phyloP scores from a whole-genome alignment of 495 filamentous ascomycete species.

The Neurospora sp. region DNA sequence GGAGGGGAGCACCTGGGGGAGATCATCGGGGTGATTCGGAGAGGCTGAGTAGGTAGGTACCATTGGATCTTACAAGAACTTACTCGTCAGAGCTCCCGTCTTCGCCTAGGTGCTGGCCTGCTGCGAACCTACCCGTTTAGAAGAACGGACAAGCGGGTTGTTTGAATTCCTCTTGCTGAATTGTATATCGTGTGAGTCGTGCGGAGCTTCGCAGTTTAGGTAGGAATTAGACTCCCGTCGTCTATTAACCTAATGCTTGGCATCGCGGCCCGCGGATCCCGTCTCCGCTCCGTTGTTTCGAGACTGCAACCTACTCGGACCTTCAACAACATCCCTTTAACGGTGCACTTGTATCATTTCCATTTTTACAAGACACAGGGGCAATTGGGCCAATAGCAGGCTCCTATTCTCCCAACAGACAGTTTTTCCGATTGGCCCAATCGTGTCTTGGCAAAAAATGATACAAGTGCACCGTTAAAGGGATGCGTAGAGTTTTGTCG shows the following conservation, averaged over 20 bases:
- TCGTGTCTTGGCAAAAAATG: too few species aligned
- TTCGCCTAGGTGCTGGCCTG: background rate
- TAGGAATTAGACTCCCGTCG: background rate
- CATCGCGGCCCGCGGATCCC: background rate
- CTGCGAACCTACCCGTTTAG: background rate
- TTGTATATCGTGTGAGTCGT: background rate
- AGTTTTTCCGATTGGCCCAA: too few species aligned
- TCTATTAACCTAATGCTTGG: background rate
- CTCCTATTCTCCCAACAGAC: too few species aligned
- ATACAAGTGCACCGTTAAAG: too few species aligned
- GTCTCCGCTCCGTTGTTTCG: background rate
- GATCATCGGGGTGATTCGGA: background rate
- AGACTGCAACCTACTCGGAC: too few species aligned
- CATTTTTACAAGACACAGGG: too few species aligned
- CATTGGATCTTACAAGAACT: background rate
- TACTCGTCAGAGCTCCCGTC: background rate
- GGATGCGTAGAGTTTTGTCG: background rate
- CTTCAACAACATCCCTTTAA: background rate
- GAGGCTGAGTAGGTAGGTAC: background rate
- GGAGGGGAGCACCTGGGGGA: background rate
- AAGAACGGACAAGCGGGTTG: background rate
- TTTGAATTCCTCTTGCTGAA: background rate
- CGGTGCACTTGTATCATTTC: too few species aligned
- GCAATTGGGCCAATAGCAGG: too few species aligned
- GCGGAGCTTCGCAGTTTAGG: background rate